Base-by-base conservation (phyloP, 1,284 basidiomycete genomes). In the Marasmius tenuissimus region DNA sequence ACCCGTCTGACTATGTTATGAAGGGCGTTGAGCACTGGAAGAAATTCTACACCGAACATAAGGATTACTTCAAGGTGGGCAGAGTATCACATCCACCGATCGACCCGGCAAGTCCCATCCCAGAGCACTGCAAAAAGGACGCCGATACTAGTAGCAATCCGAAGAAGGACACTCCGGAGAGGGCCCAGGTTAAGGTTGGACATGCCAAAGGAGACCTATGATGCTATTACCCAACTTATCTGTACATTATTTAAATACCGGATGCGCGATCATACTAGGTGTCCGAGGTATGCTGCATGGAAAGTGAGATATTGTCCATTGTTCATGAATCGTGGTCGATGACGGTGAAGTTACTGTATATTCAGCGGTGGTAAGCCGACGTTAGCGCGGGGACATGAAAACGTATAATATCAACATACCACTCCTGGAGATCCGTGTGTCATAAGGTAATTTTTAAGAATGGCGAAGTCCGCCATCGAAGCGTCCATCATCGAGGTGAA, bases 1-100 rank as follows among this genome's bases (percentile, higher is more conserved):
- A 34, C 39, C 64, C 55, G 48, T 63, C 34, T 59, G 58, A 62
- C 60, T 58, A 42, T 55, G 27, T 66, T 62, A 22, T 18, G n/a
- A 47, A 96, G 92, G 78, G 91, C 59, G 77, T 97, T 20, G 73
- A 85, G 50, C 87, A 94, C 68, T 98, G 96, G 96, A 94, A 94
- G 75, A 80, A 85, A 40, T 98, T 96, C 80, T 98, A 95, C 70
- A 74, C 79, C 1, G 85, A 92, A 20, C 91, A 93, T 74, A 87
- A 89, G 69, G 85, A 87, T 66, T 96, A 96, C 74, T 70, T 69
- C 61, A 89, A 88, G 69, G 85, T 96, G 52, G 96, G 96, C 16
- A 85, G 76, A 63, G 90, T 93, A 20, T 75, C 80, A 11, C 92
- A 93, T 69, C 80, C 76, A 58, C 85, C 92, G 40, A 94, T 97